phyloP scores from a whole-genome alignment of 495 filamentous ascomycete genomes.

The Platismatia glauca region DNA sequence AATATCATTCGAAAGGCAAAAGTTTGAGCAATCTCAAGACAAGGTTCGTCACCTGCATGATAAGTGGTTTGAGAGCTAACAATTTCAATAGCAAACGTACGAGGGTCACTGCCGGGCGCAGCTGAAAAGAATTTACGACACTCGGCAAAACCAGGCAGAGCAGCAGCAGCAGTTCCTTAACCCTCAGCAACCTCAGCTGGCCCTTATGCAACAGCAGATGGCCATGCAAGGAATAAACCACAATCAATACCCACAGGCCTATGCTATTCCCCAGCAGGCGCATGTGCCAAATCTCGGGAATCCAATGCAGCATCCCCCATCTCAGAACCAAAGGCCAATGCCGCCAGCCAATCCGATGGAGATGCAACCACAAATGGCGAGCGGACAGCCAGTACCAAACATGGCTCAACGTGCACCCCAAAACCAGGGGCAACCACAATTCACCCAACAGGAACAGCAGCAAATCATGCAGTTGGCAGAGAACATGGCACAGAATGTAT shows the following conservation, averaged over 20 bases:
- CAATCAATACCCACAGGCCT: conserved; percentile 1
- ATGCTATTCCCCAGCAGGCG: conserved; percentile 4
- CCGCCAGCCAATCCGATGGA: conserved; percentile 6
- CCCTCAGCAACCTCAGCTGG: conserved; percentile 38
- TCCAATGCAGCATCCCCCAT: not conserved
- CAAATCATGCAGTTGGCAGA: conserved; percentile 32
- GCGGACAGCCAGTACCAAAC: conserved; percentile 16
- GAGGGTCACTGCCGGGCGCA: conserved; percentile 22
- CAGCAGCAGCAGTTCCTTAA: conserved; percentile 43
- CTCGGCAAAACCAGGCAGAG: conserved; percentile 26
- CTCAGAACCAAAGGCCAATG: not conserved
- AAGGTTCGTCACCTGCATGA: conserved; percentile 29
- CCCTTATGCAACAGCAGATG: conserved; percentile 38
- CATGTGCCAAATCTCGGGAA: not conserved
- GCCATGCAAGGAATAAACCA: conserved; percentile 27
- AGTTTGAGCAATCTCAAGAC: conserved; percentile 39
- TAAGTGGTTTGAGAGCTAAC: not conserved
- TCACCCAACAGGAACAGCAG: conserved; percentile 36
- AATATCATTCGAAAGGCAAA: conserved; percentile 40
- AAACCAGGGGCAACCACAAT: conserved; percentile 1
- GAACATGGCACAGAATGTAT: conserved; percentile 2
- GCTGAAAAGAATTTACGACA: conserved; percentile 33
- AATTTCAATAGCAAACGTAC: not conserved
- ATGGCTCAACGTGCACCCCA: conserved; percentile 13
- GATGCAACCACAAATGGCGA: conserved; percentile 18